Base-by-base conservation (phyloP, 306 rosid genomes). In the Castanea crenata region DNA sequence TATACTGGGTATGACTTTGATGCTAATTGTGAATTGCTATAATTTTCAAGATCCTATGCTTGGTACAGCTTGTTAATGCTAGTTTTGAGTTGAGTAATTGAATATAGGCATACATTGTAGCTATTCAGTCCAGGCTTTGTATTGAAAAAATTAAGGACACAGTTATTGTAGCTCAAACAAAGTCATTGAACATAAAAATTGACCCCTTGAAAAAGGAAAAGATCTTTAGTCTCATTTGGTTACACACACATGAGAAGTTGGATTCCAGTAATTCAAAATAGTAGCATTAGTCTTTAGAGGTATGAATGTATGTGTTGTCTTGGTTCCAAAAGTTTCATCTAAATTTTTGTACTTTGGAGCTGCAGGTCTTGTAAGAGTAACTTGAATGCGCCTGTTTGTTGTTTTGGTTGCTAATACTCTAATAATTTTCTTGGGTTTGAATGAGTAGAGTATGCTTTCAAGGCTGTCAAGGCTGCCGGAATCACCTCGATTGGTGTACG, bases 381-480 rank as follows among this genome's bases (percentile, higher is more conserved):
- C 16, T 16, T 69, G 19, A 16, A 11, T 14, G 12, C 8, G 5
- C 49, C 10, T 20, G 21, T 54, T 13, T 69, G 54, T 41, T 1
- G n/a, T 69, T 69, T 2, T 29, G 15, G 68, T 15, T 15, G 2
- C 16, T 70, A n/a, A 3, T 64, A n/a, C 75, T 75, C 82, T 82
- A 59, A 83, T 51, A 31, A 85, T 51, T 51, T 80, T 38, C 83
- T 62, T 49, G 76, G 1, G 65, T 74, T 88, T 88, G 80, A 56
- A 49, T 67, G 81, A 78, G 46, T 82, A 95, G 99, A 95, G 84
- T 95, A 95, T 87, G 99, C 99, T 15, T 95, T 95, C 76, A 95
- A 95, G 93, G 99, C 99, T 78, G 99, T 95, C 61, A 95, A 95
- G 85, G 93, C 99, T 55, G 83, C 94, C 5, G 98, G 99, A 72